phyloP scores from a whole-genome alignment of 495 filamentous ascomycete species.

The Letharia lupina region DNA sequence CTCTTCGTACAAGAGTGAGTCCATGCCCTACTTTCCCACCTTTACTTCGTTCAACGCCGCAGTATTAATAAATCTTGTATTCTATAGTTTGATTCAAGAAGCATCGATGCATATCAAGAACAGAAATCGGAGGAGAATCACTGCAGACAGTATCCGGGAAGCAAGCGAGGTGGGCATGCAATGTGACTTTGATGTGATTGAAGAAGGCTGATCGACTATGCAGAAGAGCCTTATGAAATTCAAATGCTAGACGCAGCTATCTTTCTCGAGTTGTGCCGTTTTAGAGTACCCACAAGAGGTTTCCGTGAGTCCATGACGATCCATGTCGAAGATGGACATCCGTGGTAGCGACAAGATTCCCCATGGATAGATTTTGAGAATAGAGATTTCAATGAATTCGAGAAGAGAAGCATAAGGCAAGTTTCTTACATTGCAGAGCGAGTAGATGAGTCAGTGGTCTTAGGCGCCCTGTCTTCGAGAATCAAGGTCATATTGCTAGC shows the following conservation, averaged over 20 bases:
- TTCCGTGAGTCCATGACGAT: not conserved
- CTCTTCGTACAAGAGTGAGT: slow-evolving; percentile 77
- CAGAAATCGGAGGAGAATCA: slow-evolving; percentile 61
- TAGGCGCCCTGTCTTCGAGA: not conserved
- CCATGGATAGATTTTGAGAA: not conserved
- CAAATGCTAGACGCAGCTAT: slow-evolving; percentile 48
- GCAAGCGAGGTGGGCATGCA: slow-evolving; percentile 50
- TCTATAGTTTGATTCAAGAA: slow-evolving; percentile 69
- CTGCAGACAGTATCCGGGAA: slow-evolving; percentile 64
- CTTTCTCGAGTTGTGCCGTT: too few relatives aligned
- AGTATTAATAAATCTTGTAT: not conserved
- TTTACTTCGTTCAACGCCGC: slow-evolving; percentile 12
- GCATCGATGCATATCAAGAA: slow-evolving; percentile 68
- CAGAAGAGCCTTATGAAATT: slow-evolving; percentile 69
- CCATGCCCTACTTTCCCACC: not conserved
- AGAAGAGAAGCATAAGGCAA: not conserved
- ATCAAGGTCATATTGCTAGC: not conserved
- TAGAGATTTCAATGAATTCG: not conserved
- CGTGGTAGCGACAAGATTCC: not conserved
- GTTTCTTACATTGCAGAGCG: too few relatives aligned
- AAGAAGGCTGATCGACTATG: slow-evolving; percentile 10
- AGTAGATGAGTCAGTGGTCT: too few relatives aligned
- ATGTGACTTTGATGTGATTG: not conserved
- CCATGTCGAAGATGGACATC: not conserved
- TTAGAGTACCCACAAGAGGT: too few relatives aligned